A percentile compares a stretch with the other conserved stretches of the same genome.
phyloP scores from a whole-genome alignment of 768 basidiomycete species.

The Pleurotus sapidus region DNA sequence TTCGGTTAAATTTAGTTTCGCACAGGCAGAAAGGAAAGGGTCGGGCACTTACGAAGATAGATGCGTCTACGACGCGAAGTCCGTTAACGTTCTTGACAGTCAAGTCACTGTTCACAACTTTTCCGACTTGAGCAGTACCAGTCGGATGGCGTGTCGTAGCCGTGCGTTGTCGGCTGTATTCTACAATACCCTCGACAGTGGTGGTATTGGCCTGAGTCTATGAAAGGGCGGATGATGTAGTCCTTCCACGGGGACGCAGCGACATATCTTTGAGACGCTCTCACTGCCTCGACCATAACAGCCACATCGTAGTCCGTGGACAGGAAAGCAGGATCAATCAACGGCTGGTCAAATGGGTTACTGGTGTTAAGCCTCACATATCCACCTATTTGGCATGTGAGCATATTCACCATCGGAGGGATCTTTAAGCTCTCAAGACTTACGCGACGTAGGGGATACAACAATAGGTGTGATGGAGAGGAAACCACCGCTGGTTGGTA shows the following conservation, averaged over 20 bases:
- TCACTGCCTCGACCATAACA: conserved; percentile 23
- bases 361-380: conserved; percentile 21
- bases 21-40: neutral
- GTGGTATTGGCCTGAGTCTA: conserved; percentile 18
- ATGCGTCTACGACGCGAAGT: conserved; percentile 36
- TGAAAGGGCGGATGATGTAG: conserved; percentile 19
- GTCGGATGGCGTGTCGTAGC: conserved; percentile 22
- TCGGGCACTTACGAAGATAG: conserved; percentile 26
- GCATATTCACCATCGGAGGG: neutral
- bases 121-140: conserved; percentile 26
- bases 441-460: conserved; percentile 33
- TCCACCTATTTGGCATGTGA: conserved; percentile 15
- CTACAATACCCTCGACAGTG: conserved; percentile 22
- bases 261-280: conserved; percentile 20
- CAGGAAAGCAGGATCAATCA: conserved; percentile 23
- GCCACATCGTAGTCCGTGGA: conserved; percentile 17
- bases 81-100: conserved; percentile 15
- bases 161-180: conserved; percentile 16
- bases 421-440: neutral
- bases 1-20: neutral
- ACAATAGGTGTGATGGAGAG: conserved; percentile 23
- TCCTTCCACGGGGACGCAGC: conserved; percentile 23
- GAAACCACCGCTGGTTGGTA: conserved; percentile 26
- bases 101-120: conserved; percentile 22
- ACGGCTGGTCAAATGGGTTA: conserved; percentile 20